phyloP scores from a whole-genome alignment of 192 early-diverging fungal species.

The Coemansia sp. region DNA sequence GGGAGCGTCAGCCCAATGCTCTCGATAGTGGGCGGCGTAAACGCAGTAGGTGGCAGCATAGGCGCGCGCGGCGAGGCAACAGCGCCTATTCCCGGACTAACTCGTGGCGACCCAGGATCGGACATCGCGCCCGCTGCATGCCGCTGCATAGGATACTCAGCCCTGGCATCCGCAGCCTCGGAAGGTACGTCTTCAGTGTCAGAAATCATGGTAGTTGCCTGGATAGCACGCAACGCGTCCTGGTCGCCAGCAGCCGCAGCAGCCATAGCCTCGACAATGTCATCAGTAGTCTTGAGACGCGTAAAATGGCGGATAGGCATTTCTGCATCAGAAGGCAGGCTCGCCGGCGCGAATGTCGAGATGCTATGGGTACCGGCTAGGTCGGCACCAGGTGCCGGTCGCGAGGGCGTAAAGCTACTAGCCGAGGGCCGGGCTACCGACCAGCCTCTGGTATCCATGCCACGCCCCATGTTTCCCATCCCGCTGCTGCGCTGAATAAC shows the following conservation, averaged over 20 bases:
- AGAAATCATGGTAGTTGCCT: conserved; percentile 28
- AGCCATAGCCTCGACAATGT: conserved; percentile 41
- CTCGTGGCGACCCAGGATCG: conserved; percentile 1
- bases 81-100: neutral
- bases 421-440: conserved; percentile 35
- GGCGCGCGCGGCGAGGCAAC: neutral
- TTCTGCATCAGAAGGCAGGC: neutral
- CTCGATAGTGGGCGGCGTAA: neutral
- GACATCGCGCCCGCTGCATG: neutral
- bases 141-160: conserved; percentile 14
- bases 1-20: conserved; percentile 3
- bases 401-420: conserved; percentile 18
- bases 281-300: conserved; percentile 35
- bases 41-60: neutral
- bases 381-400: neutral
- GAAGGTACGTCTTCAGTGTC: conserved; percentile 34
- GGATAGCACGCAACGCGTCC: conserved; percentile 43
- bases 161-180: conserved; percentile 22
- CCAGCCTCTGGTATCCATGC: conserved; percentile 20
- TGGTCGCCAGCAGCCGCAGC: conserved; percentile 48
- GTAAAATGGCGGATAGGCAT: conserved; percentile 17
- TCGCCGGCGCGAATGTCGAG: conserved; percentile 18
- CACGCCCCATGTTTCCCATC: neutral
- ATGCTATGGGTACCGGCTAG: neutral
- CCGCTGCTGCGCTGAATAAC: neutral